Percentiles rank a stretch among this genome's conserved stretches.
Evolutionary conservation across 495 filamentous ascomycete genomes (phyloP).

Genomic region (Aspergillus coremiiformis): DNA sequence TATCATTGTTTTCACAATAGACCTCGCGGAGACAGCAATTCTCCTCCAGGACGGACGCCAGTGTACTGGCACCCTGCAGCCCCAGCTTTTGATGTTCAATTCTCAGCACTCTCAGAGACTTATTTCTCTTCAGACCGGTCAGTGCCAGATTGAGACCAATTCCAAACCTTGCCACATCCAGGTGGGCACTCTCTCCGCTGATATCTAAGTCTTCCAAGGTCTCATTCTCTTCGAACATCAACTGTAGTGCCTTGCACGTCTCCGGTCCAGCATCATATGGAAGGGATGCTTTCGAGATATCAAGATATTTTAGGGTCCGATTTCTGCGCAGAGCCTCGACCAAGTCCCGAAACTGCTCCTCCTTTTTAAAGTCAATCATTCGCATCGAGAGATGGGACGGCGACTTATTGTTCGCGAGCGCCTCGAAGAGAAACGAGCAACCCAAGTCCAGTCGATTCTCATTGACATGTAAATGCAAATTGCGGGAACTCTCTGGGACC

Average conservation of each 20-base stretch:
- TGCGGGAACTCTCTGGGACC: conserved; percentile 44
- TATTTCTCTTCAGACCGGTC: conserved; percentile 68
- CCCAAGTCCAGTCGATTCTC: conserved; percentile 73
- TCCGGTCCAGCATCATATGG: conserved; percentile 69
- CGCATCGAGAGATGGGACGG: conserved; percentile 71
- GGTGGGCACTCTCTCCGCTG: conserved; percentile 79
- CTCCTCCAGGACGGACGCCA: conserved; percentile 67
- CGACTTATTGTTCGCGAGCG: conserved; percentile 55
- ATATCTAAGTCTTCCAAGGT: conserved; percentile 75
- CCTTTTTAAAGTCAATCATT: conserved; percentile 78
- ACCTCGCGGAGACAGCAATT: conserved; percentile 61
- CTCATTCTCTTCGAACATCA: conserved; percentile 71
- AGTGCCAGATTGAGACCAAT: conserved; percentile 74
- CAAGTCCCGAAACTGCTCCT: conserved; percentile 66
- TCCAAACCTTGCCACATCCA: conserved; percentile 80
- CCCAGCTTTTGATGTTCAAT: conserved; percentile 64
- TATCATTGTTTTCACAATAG: conserved; percentile 71
- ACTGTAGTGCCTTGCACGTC: conserved; percentile 64
- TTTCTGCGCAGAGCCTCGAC: conserved; percentile 66
- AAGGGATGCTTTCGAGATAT: conserved; percentile 81
- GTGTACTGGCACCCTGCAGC: conserved; percentile 63
- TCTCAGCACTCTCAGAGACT: conserved; percentile 61
- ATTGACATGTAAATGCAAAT: conserved; percentile 70
- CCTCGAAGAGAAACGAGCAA: conserved; percentile 60
- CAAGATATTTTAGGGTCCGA: conserved; percentile 66